These are phyloP conservation scores for Quercus glauca DNA, from an alignment of 306 rosid genomes.

Conservation along the genomic window DNA sequence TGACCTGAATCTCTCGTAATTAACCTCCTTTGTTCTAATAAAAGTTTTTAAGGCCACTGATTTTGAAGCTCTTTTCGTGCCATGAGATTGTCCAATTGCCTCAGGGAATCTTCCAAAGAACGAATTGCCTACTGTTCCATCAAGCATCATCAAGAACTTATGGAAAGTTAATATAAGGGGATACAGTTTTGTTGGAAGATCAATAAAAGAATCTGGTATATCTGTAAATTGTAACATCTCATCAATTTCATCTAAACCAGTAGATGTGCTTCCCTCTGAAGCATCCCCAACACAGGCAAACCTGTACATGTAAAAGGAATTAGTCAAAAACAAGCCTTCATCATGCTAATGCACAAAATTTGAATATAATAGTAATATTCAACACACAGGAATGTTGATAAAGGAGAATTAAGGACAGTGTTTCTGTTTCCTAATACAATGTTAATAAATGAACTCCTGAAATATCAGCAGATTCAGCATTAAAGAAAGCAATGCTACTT, in stretches of 20 bases:
- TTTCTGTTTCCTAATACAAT: too few relatives aligned
- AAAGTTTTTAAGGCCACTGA: constrained; percentile 53
- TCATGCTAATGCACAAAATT: neutral
- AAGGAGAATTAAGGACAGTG: too few relatives aligned
- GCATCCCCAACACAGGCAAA: constrained; percentile 32
- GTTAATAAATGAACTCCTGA: too few relatives aligned
- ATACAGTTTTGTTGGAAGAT: constrained; percentile 43
- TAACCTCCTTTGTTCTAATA: constrained; percentile 60
- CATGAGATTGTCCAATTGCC: neutral
- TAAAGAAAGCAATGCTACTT: neutral
- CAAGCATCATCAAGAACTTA: constrained; percentile 82
- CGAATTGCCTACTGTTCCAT: constrained; percentile 64
- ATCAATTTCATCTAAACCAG: constrained; percentile 38
- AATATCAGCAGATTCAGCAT: too few relatives aligned
- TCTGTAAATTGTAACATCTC: constrained; percentile 49
- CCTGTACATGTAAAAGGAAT: constrained; percentile 24
- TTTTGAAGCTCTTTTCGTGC: constrained; percentile 19
- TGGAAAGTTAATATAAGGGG: constrained; percentile 76
- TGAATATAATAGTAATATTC: too few relatives aligned
- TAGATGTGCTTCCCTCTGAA: constrained; percentile 15
- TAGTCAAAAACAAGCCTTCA: neutral
- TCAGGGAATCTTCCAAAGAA: constrained; percentile 61
- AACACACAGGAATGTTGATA: too few relatives aligned
- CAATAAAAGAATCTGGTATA: constrained; percentile 51
- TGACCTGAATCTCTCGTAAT: constrained; percentile 58